A percentile compares a stretch with the other conserved stretches of the same genome.
Conservation (phyloP, 164 flowering plant species). For the Vitis rupestris region DNA sequence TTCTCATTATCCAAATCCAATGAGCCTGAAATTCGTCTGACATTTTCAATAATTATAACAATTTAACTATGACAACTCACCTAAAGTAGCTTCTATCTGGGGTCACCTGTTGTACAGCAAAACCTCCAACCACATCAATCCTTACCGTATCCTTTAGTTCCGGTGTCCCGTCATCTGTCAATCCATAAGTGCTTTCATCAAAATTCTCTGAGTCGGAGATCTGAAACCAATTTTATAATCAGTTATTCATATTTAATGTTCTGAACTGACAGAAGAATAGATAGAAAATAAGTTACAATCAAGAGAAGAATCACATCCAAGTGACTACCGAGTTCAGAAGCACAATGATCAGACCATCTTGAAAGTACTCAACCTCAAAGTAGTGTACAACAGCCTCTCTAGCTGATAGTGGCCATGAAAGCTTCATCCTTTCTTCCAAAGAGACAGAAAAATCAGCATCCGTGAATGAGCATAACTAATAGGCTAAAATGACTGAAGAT, state of each 20-base stretch:
- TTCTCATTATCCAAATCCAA: background rate
- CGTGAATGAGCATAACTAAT: background rate
- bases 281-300: background rate
- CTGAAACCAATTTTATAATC: slow-evolving; percentile 26
- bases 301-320: background rate
- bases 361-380: slow-evolving; percentile 66
- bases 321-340: slow-evolving; percentile 70
- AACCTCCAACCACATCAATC: slow-evolving; percentile 79
- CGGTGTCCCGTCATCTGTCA: slow-evolving; percentile 62
- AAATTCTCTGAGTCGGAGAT: slow-evolving; percentile 49
- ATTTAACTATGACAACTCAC: slow-evolving; percentile 36
- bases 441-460: slow-evolving; percentile 35
- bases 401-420: slow-evolving; percentile 87
- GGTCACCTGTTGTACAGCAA: slow-evolving; percentile 83
- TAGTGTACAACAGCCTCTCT: slow-evolving; percentile 80
- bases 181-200: slow-evolving; percentile 53
- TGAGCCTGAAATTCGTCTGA: background rate
- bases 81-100: slow-evolving; percentile 72
- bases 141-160: slow-evolving; percentile 67
- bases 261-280: background rate
- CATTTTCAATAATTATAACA: background rate
- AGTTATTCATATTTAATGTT: background rate
- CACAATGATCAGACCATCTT: slow-evolving; percentile 71
- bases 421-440: slow-evolving; percentile 94
- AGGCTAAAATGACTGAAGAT: background rate